Conservation (phyloP, 257 asterid species). For the Nicotiana attenuata region DNA sequence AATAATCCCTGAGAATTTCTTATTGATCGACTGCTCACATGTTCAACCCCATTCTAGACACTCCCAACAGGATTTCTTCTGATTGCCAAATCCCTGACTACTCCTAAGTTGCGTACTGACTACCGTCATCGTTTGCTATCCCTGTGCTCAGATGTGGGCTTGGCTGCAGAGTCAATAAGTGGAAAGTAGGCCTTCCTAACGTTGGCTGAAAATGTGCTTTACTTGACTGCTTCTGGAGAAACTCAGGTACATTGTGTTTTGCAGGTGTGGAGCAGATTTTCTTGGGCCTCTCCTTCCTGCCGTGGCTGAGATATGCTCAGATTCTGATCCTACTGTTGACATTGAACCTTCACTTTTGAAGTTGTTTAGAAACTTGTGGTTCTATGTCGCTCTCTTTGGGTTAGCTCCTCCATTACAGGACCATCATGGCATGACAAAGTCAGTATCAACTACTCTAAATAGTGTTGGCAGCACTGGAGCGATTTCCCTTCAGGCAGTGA, state of each 20-base stretch:
- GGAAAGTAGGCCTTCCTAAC: slow-evolving; percentile 57
- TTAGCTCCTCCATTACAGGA: slow-evolving; percentile 93
- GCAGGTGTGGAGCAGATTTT: slow-evolving; percentile 99
- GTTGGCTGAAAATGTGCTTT: slow-evolving; percentile 18
- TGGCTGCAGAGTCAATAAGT: slow-evolving; percentile 92
- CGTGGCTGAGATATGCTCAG: slow-evolving; percentile 97
- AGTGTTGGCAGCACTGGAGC: slow-evolving; percentile 72
- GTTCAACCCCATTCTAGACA: slow-evolving; percentile 86
- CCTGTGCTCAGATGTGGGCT: slow-evolving; percentile 97
- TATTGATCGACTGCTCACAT: slow-evolving; percentile 53
- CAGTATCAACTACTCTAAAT: slow-evolving; percentile 73
- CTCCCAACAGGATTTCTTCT: slow-evolving; percentile 93
- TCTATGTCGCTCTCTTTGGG: slow-evolving; percentile 97
- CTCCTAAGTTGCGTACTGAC: slow-evolving; percentile 73
- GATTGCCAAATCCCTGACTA: slow-evolving; percentile 71
- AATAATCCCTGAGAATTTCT: slow-evolving; percentile 13
- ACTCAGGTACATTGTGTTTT: slow-evolving; percentile 26
- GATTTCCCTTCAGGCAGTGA: slow-evolving; percentile 84
- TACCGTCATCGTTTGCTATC: slow-evolving; percentile 95
- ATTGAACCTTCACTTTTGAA: slow-evolving; percentile 93
- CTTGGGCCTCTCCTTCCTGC: slow-evolving; percentile 99
- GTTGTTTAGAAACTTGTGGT: slow-evolving; percentile 96
- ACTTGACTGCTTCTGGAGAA: slow-evolving; percentile 14
- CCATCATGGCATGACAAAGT: slow-evolving; percentile 41
- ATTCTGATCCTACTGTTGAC: slow-evolving; percentile 76